Base-by-base conservation (phyloP, 306 rosid species). In the Chamaecrista fasciculata region DNA sequence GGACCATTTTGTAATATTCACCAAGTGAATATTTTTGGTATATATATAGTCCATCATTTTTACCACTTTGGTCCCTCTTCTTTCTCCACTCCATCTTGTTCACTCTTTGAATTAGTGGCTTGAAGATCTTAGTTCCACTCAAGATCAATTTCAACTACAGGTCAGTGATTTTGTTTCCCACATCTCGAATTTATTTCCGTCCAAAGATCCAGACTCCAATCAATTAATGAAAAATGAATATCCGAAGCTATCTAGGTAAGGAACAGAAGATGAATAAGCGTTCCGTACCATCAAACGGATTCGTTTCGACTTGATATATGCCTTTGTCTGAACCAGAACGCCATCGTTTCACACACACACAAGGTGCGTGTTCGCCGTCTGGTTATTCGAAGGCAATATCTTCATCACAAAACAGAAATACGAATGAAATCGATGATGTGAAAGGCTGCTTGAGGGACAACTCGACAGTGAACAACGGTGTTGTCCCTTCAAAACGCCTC, bases 221-320 rank as follows among this genome's bases (percentile, higher is more conserved):
- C n/a, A n/a, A n/a, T n/a, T n/a, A n/a, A n/a, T n/a, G n/a, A n/a
- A n/a, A n/a, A n/a, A n/a, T n/a, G 0, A 15, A 77, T 77, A 25
- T 73, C 25, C 74, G 80, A 73, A 73, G 62, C 77, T 1, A 52
- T 69, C 69, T 70, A 49, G 70, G 65, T 58, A 67, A 59, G 61
- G 64, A 72, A 62, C 60, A 64, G 16, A n/a, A n/a, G n/a, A n/a
- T n/a, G 10, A 11, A 40, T 16, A 56, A 28, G 42, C 25, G 65
- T 42, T 70, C 77, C 21, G 21, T 31, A 40, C 68, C 65, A 68
- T 65, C 51, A 52, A 68, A 68, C 48, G 0, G 18, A 21, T 50
- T 68, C 46, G 63, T 9, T 8, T 67, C 14, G 20, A 46, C 29
- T 67, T 20, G 20, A 46, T 47, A 15, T 66, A 29, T 19, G 71